Percentiles rank a stretch among this genome's conserved stretches.
These are phyloP conservation scores for Talaromyces liani DNA, from an alignment of 495 filamentous ascomycete genomes.

Conservation along the genomic window DNA sequence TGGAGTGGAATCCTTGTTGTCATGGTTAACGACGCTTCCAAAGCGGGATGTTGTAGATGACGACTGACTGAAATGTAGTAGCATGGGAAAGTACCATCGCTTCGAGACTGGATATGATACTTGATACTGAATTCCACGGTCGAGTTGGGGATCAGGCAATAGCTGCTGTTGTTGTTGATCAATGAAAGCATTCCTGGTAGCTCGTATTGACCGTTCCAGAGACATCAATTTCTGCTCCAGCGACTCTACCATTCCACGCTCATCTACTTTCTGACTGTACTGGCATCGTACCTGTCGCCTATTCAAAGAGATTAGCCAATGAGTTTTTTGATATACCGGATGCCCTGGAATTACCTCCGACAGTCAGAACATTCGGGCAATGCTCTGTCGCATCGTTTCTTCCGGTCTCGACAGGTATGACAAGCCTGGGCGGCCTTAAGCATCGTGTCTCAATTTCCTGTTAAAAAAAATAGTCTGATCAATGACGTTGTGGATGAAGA, in stretches of 20 bases:
- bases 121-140: slow-evolving; percentile 4
- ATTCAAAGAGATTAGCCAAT: neutral
- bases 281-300: slow-evolving; percentile 1
- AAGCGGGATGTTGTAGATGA: neutral
- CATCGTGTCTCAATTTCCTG: neutral
- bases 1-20: slow-evolving; percentile 3
- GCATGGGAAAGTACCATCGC: slow-evolving; percentile 3
- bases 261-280: slow-evolving; percentile 2
- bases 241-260: slow-evolving; percentile 7
- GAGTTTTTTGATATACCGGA: neutral
- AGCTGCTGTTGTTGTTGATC: neutral
- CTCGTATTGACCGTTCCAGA: neutral
- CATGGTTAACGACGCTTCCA: neutral
- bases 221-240: slow-evolving; percentile 4
- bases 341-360: neutral
- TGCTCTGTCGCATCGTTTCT: slow-evolving; percentile 4
- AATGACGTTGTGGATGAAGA: neutral
- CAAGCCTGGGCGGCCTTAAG: slow-evolving; percentile 4
- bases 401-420: neutral
- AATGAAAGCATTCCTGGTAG: neutral
- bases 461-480: neutral
- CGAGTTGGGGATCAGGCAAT: neutral
- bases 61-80: slow-evolving; percentile 2
- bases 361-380: slow-evolving; percentile 3
- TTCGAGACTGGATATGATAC: slow-evolving; percentile 1